A percentile compares a stretch with the other conserved stretches of the same genome.
These are phyloP conservation scores for Syncephalastrum sp. DNA, from an alignment of 371 early-diverging fungal genomes.

Conservation along the genomic window DNA sequence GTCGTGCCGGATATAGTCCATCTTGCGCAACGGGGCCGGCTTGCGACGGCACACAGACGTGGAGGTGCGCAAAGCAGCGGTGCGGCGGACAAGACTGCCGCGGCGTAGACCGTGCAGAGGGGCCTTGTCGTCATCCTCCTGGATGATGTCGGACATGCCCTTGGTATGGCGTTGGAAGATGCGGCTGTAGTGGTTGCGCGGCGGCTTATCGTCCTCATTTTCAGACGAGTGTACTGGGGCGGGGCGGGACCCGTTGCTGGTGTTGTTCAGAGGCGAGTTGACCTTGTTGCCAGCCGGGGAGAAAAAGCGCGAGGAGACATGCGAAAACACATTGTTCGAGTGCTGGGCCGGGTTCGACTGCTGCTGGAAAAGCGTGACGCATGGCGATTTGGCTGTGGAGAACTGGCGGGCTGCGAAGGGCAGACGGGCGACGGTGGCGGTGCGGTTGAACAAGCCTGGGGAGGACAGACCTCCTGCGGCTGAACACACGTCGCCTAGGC, in stretches of 20 bases:
- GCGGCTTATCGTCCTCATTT: conserved; percentile 1
- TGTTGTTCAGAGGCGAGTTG: conserved; percentile 3
- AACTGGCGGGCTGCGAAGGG: conserved; percentile 17
- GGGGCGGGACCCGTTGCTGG: no score
- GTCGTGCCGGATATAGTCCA: conserved; percentile 19
- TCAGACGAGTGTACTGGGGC: background rate
- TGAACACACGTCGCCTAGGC: background rate
- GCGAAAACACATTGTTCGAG: conserved; percentile 14
- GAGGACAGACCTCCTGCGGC: conserved; percentile 5
- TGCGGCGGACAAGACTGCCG: conserved; percentile 13
- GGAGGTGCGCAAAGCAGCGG: conserved; percentile 2
- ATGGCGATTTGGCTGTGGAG: conserved; percentile 13
- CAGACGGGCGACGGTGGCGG: conserved; percentile 10
- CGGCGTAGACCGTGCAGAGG: background rate
- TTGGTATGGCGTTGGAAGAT: background rate
- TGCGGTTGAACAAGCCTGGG: conserved; percentile 13
- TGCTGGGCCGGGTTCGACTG: background rate
- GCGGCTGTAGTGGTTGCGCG: background rate
- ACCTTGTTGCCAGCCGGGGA: conserved; percentile 20
- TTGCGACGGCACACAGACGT: background rate
- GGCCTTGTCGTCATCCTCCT: conserved; percentile 6
- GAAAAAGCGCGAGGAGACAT: conserved; percentile 21
- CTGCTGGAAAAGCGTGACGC: conserved; percentile 17
- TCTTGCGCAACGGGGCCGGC: background rate
- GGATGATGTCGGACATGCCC: conserved; percentile 13